A percentile compares a stretch with the other conserved stretches of the same genome.
Evolutionary conservation across 1,284 basidiomycete species (phyloP).

Genomic region (Cerrena zonata): DNA sequence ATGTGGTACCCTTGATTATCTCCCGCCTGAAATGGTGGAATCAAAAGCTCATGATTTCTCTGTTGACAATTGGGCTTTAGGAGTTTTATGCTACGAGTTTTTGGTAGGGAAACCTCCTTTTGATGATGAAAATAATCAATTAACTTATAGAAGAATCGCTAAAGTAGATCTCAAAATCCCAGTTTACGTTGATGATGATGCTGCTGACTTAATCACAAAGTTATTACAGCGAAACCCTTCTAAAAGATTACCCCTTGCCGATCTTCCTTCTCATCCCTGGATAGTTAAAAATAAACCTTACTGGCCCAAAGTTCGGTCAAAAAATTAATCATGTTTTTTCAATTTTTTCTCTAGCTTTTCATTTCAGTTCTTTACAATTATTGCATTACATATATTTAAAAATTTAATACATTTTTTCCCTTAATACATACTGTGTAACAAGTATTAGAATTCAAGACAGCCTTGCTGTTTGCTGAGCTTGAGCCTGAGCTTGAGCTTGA

Average conservation of each 20-base stretch:
- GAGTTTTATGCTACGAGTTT: constrained; percentile 95
- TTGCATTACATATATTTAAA: no score
- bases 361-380: no score
- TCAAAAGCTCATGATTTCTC: constrained; percentile 80
- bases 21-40: constrained; percentile 98
- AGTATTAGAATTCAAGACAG: no score
- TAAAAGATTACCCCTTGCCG: constrained; percentile 72
- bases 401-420: no score
- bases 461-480: no score
- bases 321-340: no score
- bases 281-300: constrained; percentile 83
- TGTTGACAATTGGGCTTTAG: constrained; percentile 95
- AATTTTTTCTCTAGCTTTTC: no score
- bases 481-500: no score
- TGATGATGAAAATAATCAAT: constrained; percentile 82
- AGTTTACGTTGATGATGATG: constrained; percentile 55
- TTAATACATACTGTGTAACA: no score
- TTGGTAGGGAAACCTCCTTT: constrained; percentile 90
- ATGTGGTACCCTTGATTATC: constrained; percentile 94
- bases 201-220: constrained; percentile 69
- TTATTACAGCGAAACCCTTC: constrained; percentile 83
- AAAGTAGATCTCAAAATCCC: no score
- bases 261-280: constrained; percentile 90
- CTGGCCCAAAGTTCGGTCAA: no score
- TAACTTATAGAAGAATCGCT: no score